Conservation (phyloP, 2,329 filamentous ascomycete genomes). For the Xylaria multiplex region DNA sequence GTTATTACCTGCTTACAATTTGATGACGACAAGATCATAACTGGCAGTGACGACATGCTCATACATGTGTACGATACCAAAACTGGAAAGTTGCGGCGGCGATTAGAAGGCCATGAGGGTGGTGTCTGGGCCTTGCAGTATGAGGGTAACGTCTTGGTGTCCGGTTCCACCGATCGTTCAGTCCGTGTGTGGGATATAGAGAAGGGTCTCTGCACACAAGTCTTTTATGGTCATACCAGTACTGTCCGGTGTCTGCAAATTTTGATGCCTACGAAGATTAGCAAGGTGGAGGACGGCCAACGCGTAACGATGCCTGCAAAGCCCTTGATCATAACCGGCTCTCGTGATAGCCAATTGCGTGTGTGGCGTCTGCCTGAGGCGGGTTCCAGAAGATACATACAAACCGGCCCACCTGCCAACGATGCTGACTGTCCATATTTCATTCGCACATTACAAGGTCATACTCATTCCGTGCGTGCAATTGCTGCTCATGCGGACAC, state of each 20-base stretch:
- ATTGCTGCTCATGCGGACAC: conserved; percentile 96
- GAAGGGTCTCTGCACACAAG: conserved; percentile 88
- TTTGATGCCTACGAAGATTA: conserved; percentile 83
- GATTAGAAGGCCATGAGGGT: conserved; percentile 91
- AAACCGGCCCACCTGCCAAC: conserved; percentile 77
- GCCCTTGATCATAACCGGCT: conserved; percentile 96
- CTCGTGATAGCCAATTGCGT: conserved; percentile 89
- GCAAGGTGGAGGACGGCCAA: conserved; percentile 74
- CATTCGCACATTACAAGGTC: conserved; percentile 84
- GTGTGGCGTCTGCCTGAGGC: conserved; percentile 93
- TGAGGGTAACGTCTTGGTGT: conserved; percentile 92
- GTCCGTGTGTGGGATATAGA: conserved; percentile 99
- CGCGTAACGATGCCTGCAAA: conserved; percentile 91
- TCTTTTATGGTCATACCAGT: conserved; percentile 97
- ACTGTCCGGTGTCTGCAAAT: conserved; percentile 97
- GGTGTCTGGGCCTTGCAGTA: conserved; percentile 98
- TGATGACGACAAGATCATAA: conserved; percentile 97
- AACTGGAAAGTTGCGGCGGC: conserved; percentile 84
- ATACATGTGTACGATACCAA: conserved; percentile 99
- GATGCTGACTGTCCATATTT: conserved; percentile 93
- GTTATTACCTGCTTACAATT: conserved; percentile 98
- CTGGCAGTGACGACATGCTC: conserved; percentile 95
- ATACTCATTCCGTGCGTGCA: conserved; percentile 92
- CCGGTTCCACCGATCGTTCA: conserved; percentile 93
- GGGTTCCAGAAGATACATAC: conserved; percentile 79